Percentiles rank a stretch among this genome's conserved stretches.
Conservation (phyloP, 2,329 filamentous ascomycete species). For the Plectosphaerella sp. region DNA sequence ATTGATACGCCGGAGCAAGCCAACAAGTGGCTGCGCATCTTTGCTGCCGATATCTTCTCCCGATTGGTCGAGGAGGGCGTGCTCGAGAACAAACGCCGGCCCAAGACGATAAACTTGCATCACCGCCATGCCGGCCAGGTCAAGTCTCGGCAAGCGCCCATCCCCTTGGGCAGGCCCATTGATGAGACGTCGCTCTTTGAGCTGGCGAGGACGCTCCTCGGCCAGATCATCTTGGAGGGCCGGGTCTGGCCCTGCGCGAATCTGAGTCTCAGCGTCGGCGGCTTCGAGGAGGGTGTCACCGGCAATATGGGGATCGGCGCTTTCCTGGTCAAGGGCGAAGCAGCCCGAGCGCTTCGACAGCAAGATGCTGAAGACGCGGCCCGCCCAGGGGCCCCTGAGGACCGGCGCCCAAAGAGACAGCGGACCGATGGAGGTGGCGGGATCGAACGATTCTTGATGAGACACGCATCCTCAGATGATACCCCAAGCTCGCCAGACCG, state of each 20-base stretch:
- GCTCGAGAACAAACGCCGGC: constrained; percentile 78
- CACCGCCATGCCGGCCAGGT: constrained; percentile 71
- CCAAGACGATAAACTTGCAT: constrained; percentile 81
- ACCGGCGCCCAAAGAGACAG: constrained; percentile 31
- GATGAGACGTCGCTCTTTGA: constrained; percentile 70
- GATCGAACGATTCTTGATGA: constrained; percentile 56
- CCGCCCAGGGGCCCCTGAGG: constrained; percentile 2
- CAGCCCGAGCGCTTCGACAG: constrained; percentile 50
- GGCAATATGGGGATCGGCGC: constrained; percentile 82
- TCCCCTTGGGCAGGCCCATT: constrained; percentile 70
- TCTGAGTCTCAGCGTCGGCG: constrained; percentile 81
- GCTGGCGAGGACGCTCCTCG: constrained; percentile 70
- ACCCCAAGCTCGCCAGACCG: constrained; percentile 10
- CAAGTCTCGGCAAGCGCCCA: constrained; percentile 69
- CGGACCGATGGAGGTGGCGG: constrained; percentile 37
- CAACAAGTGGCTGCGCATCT: constrained; percentile 82
- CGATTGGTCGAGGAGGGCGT: constrained; percentile 88
- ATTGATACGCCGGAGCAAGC: constrained; percentile 78
- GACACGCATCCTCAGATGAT: constrained; percentile 25
- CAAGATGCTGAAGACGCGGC: neutral
- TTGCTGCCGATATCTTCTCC: constrained; percentile 85
- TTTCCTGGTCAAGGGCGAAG: constrained; percentile 76
- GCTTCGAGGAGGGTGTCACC: constrained; percentile 81
- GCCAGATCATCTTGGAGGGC: constrained; percentile 74
- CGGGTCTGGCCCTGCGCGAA: constrained; percentile 88